Evolutionary conservation across 768 basidiomycete species (phyloP), one percentile per base, ranked within the genome.

Genomic region (Neoboletus subvelutipes): DNA sequence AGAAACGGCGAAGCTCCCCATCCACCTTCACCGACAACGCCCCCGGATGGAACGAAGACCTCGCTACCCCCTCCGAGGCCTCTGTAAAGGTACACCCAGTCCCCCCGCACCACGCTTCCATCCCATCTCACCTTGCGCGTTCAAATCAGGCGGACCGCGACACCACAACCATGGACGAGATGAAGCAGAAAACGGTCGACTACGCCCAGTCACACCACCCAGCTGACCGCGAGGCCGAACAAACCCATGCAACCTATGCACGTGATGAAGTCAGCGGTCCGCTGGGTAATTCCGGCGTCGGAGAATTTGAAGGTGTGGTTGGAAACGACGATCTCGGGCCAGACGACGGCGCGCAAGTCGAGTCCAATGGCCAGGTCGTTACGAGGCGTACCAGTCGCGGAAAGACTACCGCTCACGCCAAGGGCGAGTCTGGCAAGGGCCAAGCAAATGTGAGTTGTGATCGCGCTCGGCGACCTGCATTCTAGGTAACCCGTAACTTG

Each of bases 31-130:
- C 80, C 53, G 61, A 72, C n/a, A 61, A 77, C 12, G 85, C 86
- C 0, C 87, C 86, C 4, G 87, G 86, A 1, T 89, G 87, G 87
- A 88, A 88, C 58, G 87, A 89, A 61, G 67, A 70, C 26, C 78
- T 89, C 13, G 87, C 87, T 0, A 80, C 77, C 54, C 58, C 77
- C 12, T 88, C 88, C 2, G 87, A 89, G 70, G 87, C 88, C 5
- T 71, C 74, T 18, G 75, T 88, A 45, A 88, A 89, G 79, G 87
- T 82, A 46, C 46, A 24, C 33, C 15, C 34, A 34, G 10, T 36
- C 6, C 24, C 8, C 11, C 7, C 15, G 1, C 20, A 1, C 12
- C 40, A 2, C 1, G 11, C 1, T 11, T 2, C 20, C 36, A 34
- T 33, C 20, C 11, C n/a, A 7, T 17, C 50, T 9, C 26, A 15